phyloP scores from a whole-genome alignment of 2,329 filamentous ascomycete species.

The Cladosporium sp. region DNA sequence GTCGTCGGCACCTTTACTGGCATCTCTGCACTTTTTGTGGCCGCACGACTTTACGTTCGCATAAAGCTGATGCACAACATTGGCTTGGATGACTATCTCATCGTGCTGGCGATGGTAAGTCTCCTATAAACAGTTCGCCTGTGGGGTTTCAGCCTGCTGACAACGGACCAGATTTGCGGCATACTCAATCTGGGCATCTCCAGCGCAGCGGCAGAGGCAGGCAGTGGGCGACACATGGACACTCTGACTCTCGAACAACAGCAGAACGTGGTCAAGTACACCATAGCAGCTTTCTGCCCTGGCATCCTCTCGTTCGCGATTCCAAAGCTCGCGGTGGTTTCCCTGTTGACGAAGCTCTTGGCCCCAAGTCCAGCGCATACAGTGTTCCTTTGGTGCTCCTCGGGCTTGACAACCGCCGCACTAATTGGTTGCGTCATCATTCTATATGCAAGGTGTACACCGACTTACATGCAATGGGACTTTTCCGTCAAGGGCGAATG shows the following conservation, averaged over 20 bases:
- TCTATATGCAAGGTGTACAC: conserved; percentile 12
- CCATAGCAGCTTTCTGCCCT: conserved; percentile 17
- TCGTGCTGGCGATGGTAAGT: conserved; percentile 12
- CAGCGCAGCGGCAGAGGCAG: conserved; percentile 10
- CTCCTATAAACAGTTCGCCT: too few species aligned
- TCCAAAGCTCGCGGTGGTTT: conserved; percentile 13
- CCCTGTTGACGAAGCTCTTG: conserved; percentile 17
- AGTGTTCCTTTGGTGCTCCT: conserved; percentile 3
- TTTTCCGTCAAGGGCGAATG: conserved; percentile 12
- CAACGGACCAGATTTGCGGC: background rate
- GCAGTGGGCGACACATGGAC: conserved; percentile 13
- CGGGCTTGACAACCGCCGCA: background rate
- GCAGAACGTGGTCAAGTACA: conserved; percentile 19
- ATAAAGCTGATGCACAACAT: conserved; percentile 8
- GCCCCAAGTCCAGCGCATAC: conserved; percentile 13
- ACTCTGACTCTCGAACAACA: conserved; percentile 13
- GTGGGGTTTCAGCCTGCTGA: background rate
- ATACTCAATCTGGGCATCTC: conserved; percentile 15
- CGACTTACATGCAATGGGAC: conserved; percentile 11
- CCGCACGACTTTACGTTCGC: conserved; percentile 11
- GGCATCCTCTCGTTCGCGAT: conserved; percentile 14
- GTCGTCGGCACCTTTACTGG: conserved; percentile 10
- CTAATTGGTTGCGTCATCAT: conserved; percentile 15
- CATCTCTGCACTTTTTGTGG: conserved; percentile 11
- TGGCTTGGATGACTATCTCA: conserved; percentile 15